Conservation (phyloP, 2,329 filamentous ascomycete species). For the Alternaria alternata region DNA sequence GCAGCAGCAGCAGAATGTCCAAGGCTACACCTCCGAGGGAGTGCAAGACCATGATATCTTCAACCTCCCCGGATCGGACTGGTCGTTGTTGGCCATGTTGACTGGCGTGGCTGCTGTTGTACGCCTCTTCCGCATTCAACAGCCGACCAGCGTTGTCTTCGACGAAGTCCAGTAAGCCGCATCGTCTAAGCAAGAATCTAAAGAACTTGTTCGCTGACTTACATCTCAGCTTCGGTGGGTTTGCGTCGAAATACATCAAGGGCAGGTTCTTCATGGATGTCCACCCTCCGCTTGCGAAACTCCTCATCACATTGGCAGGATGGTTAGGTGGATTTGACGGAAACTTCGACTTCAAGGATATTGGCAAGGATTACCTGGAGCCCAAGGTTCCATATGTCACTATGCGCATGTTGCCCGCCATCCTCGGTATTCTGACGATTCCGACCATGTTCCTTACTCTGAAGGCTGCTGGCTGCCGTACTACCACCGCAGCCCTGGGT, state of each 20-base stretch:
- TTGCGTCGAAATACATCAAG: slow-evolving; percentile 99
- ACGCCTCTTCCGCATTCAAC: slow-evolving; percentile 93
- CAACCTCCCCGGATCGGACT: slow-evolving; percentile 82
- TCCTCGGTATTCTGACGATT: slow-evolving; percentile 86
- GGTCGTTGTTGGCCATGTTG: slow-evolving; percentile 75
- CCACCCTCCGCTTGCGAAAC: slow-evolving; percentile 95
- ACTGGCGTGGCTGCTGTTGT: slow-evolving; percentile 80
- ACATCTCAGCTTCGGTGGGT: slow-evolving; percentile 83
- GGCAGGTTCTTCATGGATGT: slow-evolving; percentile 99
- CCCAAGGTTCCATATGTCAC: slow-evolving; percentile 95
- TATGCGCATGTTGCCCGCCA: slow-evolving; percentile 91
- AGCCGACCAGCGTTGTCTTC: slow-evolving; percentile 95
- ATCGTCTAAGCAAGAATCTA: neutral
- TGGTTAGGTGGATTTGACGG: slow-evolving; percentile 96
- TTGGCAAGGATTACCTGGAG: slow-evolving; percentile 97
- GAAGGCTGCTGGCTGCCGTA: slow-evolving; percentile 89
- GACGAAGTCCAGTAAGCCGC: slow-evolving; percentile 96
- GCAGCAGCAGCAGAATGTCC: slow-evolving; percentile 28
- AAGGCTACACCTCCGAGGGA: slow-evolving; percentile 77
- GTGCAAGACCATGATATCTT: slow-evolving; percentile 93
- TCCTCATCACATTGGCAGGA: slow-evolving; percentile 93
- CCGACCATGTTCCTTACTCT: slow-evolving; percentile 94
- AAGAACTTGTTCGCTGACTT: slow-evolving; percentile 29
- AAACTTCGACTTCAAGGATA: slow-evolving; percentile 98
- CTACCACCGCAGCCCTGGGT: slow-evolving; percentile 82